Conservation (phyloP, 225 moss, liverwort and hornwort species). For the Pleurozium schreberi region DNA sequence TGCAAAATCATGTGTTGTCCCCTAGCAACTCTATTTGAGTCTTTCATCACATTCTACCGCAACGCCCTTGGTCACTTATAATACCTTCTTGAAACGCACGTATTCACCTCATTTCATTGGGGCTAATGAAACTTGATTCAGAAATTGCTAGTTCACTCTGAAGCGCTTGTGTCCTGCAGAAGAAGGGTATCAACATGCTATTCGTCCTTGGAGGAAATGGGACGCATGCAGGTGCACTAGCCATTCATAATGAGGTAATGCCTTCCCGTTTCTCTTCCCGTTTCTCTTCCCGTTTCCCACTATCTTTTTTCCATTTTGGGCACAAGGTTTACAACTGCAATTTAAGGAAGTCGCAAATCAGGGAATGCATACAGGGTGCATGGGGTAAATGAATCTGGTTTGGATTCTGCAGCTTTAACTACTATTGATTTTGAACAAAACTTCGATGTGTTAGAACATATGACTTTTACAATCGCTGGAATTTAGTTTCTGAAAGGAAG, state of each 20-base stretch:
- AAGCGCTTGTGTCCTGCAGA: constrained; percentile 18
- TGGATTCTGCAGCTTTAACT: not conserved
- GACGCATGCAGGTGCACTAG: constrained; percentile 86
- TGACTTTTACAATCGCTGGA: not conserved
- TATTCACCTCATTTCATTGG: not conserved
- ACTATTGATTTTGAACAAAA: not conserved
- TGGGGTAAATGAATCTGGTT: not conserved
- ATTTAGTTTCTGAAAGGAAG: not conserved
- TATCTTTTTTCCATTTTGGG: not conserved
- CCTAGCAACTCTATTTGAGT: not conserved
- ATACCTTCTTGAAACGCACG: not conserved
- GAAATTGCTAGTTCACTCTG: not conserved
- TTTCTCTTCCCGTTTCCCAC: not conserved
- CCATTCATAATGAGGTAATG: constrained; percentile 78
- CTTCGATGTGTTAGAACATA: not conserved
- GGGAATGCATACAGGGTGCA: not conserved
- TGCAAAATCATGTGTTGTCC: not conserved
- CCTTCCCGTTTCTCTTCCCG: not conserved
- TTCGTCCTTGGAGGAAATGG: constrained; percentile 95
- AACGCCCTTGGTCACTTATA: not conserved
- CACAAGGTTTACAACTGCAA: not conserved
- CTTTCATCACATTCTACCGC: not conserved
- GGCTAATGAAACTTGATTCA: not conserved
- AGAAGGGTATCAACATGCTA: constrained; percentile 79
- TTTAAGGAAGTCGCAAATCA: not conserved